Evolutionary conservation across 148 eudicot genomes (phyloP).

Genomic region (Chenopodium album): DNA sequence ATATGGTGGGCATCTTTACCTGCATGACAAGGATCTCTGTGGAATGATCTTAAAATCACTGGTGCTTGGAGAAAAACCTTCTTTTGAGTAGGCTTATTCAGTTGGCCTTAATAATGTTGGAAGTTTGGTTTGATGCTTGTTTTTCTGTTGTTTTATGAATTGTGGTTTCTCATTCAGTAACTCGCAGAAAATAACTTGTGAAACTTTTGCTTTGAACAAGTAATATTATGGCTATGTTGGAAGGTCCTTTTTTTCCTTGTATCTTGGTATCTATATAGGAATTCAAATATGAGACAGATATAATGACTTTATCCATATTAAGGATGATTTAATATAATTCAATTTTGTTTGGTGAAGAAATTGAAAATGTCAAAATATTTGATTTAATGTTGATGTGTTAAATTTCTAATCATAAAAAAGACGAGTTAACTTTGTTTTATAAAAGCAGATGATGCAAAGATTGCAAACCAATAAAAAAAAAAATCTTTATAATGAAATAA

Average conservation of each 20-base stretch:
- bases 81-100: neutral
- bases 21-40: slow-evolving; percentile 29
- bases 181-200: neutral
- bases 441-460: neutral
- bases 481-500: too few relatives aligned
- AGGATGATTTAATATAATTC: too few relatives aligned
- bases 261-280: too few relatives aligned
- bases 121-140: neutral
- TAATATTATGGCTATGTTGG: neutral
- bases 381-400: too few relatives aligned
- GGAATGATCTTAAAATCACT: slow-evolving; percentile 36
- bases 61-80: slow-evolving; percentile 21
- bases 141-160: too few relatives aligned
- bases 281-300: too few relatives aligned
- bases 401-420: neutral
- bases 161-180: neutral
- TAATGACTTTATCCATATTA: too few relatives aligned
- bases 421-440: neutral
- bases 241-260: too few relatives aligned
- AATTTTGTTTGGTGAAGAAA: neutral
- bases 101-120: neutral
- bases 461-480: too few relatives aligned
- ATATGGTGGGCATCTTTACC: slow-evolving; percentile 36
- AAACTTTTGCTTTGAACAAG: neutral
- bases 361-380: neutral